These are phyloP conservation scores for Picochlorum sp. DNA, from an alignment of 139 green algal species.

Conservation along the genomic window DNA sequence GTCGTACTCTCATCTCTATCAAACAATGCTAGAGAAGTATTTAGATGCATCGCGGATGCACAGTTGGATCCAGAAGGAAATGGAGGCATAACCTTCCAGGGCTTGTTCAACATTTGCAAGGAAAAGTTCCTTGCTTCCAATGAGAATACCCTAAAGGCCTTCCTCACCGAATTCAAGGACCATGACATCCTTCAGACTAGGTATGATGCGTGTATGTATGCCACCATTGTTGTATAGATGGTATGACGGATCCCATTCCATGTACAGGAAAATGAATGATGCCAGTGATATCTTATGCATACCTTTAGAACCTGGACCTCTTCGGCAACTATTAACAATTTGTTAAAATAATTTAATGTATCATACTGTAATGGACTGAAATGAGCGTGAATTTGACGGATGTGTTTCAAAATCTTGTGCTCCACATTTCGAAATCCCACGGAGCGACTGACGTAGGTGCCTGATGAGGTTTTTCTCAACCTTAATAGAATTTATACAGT, in stretches of 20 bases:
- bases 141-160: conserved; percentile 56
- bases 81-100: conserved; percentile 9
- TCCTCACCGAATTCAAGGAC: conserved; percentile 84
- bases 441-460: neutral
- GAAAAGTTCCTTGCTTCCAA: conserved; percentile 79
- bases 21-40: conserved; percentile 57
- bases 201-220: conserved; percentile 7
- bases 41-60: conserved; percentile 54
- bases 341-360: neutral
- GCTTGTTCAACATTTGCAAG: conserved; percentile 51
- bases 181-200: conserved; percentile 58
- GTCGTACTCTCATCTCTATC: conserved; percentile 60
- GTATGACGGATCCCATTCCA: no score
- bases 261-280: conserved; percentile 18
- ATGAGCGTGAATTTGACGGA: no score
- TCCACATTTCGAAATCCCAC: neutral
- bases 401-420: no score
- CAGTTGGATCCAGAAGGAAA: conserved; percentile 39
- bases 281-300: conserved; percentile 53
- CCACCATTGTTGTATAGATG: neutral
- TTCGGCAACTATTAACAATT: conserved; percentile 28
- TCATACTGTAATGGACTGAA: neutral
- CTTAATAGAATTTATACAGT: neutral
- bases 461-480: neutral
- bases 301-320: conserved; percentile 32